Conservation (phyloP, 257 asterid species). For the Ajuga chamaepitys region DNA sequence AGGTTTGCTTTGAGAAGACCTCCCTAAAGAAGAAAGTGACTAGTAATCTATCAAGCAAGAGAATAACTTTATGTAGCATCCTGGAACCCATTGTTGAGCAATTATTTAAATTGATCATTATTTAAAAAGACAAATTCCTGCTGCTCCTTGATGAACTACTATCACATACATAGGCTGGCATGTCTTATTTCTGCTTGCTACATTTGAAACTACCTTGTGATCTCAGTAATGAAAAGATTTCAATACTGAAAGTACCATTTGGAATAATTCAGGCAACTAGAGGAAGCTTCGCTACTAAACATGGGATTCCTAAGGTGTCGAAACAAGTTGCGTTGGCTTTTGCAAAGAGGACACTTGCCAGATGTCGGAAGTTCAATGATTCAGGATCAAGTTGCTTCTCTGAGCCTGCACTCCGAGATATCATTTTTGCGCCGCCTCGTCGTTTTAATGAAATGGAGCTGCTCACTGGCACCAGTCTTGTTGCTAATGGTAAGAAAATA, state of each 20-base stretch:
- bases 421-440: conserved; percentile 69
- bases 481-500: conserved; percentile 34
- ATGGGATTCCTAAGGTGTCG: conserved; percentile 80
- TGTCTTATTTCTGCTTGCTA: neutral
- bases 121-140: too few relatives aligned
- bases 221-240: conserved; percentile 12
- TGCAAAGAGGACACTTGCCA: conserved; percentile 69
- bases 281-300: conserved; percentile 72
- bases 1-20: neutral
- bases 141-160: neutral
- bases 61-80: neutral
- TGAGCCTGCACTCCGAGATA: conserved; percentile 65
- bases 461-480: conserved; percentile 31
- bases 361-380: conserved; percentile 68
- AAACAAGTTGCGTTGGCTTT: conserved; percentile 73
- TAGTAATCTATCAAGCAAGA: neutral
- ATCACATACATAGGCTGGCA: neutral
- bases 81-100: neutral
- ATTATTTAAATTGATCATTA: neutral
- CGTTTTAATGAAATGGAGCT: conserved; percentile 44
- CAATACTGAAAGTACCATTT: conserved; percentile 5
- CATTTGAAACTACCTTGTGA: conserved; percentile 2
- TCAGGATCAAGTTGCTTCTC: conserved; percentile 73
- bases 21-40: neutral
- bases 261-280: conserved; percentile 72